Percentiles rank a stretch among this genome's conserved stretches.
These are phyloP conservation scores for Stagonosporopsis chrysanthemi DNA, from an alignment of 2,329 filamentous ascomycete species.

Conservation along the genomic window DNA sequence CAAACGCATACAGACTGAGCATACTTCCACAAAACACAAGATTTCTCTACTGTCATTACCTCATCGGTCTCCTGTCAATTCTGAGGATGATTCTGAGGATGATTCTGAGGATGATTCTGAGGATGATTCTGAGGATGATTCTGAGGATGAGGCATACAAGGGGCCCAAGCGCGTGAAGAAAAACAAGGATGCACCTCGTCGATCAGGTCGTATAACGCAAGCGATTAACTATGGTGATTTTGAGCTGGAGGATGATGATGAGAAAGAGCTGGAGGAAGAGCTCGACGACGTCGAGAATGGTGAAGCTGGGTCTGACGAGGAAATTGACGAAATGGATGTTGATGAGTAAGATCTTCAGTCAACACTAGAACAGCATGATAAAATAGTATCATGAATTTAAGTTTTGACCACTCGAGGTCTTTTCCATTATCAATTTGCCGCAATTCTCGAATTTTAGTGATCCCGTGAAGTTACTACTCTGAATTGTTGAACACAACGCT, in stretches of 20 bases:
- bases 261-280: neutral
- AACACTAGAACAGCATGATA: neutral
- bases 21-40: neutral
- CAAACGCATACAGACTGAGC: neutral
- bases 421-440: no score
- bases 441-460: no score
- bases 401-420: no score
- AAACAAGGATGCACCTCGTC: conserved; percentile 1
- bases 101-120: conserved; percentile 1
- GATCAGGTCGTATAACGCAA: neutral
- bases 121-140: neutral
- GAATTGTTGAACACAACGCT: no score
- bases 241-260: neutral
- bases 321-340: neutral
- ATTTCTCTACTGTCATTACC: neutral
- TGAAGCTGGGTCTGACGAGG: neutral
- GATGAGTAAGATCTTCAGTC: neutral
- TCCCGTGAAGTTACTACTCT: no score
- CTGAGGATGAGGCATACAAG: conserved; percentile 3
- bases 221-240: neutral
- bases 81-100: no score
- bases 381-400: neutral
- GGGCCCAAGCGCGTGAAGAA: conserved; percentile 4
- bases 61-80: neutral
- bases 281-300: neutral